Evolutionary conservation across 2,329 filamentous ascomycete species (phyloP), one percentile per base, ranked within the genome.

Genomic region (Nemania sp.): DNA sequence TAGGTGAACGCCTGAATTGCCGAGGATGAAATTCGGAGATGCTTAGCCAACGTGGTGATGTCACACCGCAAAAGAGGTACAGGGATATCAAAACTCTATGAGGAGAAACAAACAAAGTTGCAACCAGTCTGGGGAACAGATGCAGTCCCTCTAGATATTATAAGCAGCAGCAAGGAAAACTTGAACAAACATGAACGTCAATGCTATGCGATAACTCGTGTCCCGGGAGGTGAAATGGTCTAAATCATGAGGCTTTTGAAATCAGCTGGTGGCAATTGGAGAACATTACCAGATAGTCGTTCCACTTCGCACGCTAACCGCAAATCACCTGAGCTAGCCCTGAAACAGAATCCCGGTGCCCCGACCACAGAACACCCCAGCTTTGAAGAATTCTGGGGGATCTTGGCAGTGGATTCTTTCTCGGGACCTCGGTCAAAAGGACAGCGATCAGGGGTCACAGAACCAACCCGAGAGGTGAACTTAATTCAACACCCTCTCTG

Each of bases 391-490:
- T 67, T 47, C 15, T 70, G 66, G 68, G 32, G 56, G 56, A 53
- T 18, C 53, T 56, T 60, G 64, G 55, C 61, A 45, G 43, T 56
- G 27, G 5, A 5, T 18, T 29, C 27, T 32, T 20, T 26, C 32
- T 68, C 73, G 73, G 72, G 69, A 59, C 62, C 49, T 76, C 75
- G 75, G 73, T 66, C 70, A 67, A 76, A 75, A 70, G 73, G 70
- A 66, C 65, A 64, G 72, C 74, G 74, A 72, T n/a, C n/a, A 20
- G 27, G n/a, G n/a, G 15, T 45, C 18, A 18, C 32, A 35, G 11
- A 11, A n/a, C n/a, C n/a, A 20, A 20, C 41, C 6, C 18, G 41
- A n/a, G 20, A n/a, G 24, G 6, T 13, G 3, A 51, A 51, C 47
- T 18, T 5, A 51, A 10, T 11, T 22, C 10, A 43, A 15, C 18